Base-by-base conservation (phyloP, 805 yeast species). In the Vanderwaltozyma yarrowii region DNA sequence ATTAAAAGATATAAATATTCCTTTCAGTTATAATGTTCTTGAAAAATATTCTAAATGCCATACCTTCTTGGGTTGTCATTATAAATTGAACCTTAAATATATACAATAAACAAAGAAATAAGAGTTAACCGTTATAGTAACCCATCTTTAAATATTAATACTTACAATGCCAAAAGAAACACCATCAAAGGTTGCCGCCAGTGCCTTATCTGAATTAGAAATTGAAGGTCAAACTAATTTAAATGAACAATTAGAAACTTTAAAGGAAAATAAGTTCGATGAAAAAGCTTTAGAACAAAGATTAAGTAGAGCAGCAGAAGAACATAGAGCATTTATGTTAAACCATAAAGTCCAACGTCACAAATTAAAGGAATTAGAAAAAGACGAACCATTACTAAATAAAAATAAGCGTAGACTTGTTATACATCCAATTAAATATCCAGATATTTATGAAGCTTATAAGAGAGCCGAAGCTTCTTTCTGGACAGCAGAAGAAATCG, bases 401-500 rank as follows among this genome's bases (percentile, higher is more conserved):
- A 96, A 87, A 66, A 92, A 89, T 75, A 76, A 75, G 51, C 76
- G 76, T 58, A 78, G 98, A 60, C 86, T 84, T 55, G 96, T 89
- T 36, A 69, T 89, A 44, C 87, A 89, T 77, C 98, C 98, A 50
- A 85, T 89, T 67, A 82, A 84, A 67, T 92, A 87, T 69, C 89
- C 88, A 61, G 96, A 88, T 68, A 84, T 89, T 62, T 89, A 97
- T 97, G 95, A 89, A 65, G 88, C 94, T 73, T 89, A 89, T 69
- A 89, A 89, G 73, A 86, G 89, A 68, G 96, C 97, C 36, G 98
- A 92, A 72, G 98, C 98, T 13, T 89, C 97, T 5, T 89, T 89
- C 74, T 89, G 98, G 98, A 92, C 97, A 30, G 96, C 97, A 34
- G 98, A 89, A 70, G 98, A 92, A 69, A 87, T 89, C 49, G 98